These are phyloP conservation scores for Aspergillus fischeri DNA, from an alignment of 2,329 filamentous ascomycete genomes.

Conservation along the genomic window DNA sequence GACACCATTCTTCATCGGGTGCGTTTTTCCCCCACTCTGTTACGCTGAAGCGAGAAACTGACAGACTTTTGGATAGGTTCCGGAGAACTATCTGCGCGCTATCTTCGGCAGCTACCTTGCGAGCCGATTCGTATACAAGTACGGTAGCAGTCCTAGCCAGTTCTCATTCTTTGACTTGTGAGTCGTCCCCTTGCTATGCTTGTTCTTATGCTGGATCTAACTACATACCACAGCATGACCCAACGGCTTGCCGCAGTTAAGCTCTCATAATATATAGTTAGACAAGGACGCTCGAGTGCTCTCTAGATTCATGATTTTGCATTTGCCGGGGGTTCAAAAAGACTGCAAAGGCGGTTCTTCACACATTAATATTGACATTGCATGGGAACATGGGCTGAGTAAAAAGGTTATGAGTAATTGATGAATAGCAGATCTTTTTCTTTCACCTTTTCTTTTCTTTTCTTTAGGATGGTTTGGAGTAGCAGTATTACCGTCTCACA, in stretches of 20 bases:
- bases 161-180: constrained; percentile 99
- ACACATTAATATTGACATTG: constrained; percentile 12
- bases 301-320: constrained; percentile 10
- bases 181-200: constrained; percentile 41
- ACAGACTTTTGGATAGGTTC: constrained; percentile 53
- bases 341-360: constrained; percentile 14
- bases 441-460: constrained; percentile 2
- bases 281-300: constrained; percentile 5
- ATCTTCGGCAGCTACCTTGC: constrained; percentile 97
- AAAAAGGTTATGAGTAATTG: constrained; percentile 12
- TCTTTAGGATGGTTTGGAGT: not conserved
- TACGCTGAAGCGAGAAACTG: constrained; percentile 8
- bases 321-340: constrained; percentile 11
- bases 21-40: constrained; percentile 29
- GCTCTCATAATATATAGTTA: constrained; percentile 18
- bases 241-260: constrained; percentile 30
- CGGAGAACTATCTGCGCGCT: constrained; percentile 83
- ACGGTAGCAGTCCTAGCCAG: constrained; percentile 86
- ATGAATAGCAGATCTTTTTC: constrained; percentile 4
- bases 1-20: constrained; percentile 80
- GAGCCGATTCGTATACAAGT: constrained; percentile 93
- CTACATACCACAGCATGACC: constrained; percentile 29
- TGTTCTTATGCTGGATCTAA: constrained; percentile 1
- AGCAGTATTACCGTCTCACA: not conserved
- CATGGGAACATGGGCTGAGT: constrained; percentile 2